Base-by-base conservation (phyloP, 1,139 yeast species). In the Lodderomyces beijingensis region DNA sequence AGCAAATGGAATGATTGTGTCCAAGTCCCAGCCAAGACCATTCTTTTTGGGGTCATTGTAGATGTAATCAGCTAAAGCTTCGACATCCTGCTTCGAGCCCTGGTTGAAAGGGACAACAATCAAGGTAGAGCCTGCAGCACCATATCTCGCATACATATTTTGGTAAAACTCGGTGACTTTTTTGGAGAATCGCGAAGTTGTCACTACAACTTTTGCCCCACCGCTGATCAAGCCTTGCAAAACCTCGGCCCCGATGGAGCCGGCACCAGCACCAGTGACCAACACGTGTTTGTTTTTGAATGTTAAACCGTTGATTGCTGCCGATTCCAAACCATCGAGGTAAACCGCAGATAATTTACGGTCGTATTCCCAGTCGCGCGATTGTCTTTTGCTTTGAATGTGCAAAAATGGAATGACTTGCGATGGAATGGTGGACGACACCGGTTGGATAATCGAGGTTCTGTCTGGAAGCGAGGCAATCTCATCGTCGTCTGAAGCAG, bases 21-120 rank as follows among this genome's bases (percentile, higher is more conserved):
- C 98, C 60, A 91, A 76, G 58, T 91, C 98, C 97, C 97, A 91
- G 35, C 95, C 96, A 50, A 91, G 78, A 65, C 96, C 96, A 50
- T 91, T 94, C 57, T 83, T 76, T 74, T 83, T 80, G 27, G 63
- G 65, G 44, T 79, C 88, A 50, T 81, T 82, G 61, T 89, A 91
- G 55, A 91, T 87, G 72, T 77, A 91, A 41, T 81, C 76, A 39
- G 89, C 73, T 49, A 91, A 77, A 32, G 89, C 82, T 50, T 85
- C 83, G 42, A 88, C 95, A 64, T 91, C 98, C 59, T 83, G 87
- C 57, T 82, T 84, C 25, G 96, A 88, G 59, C 95, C 97, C 70
- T 91, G 97, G 72, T 91, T 91, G 75, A 91, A 91, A 46, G 98
- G 98, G 50, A 91, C 98, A 48, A 91, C 96, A 50, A 86, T 82